Evolutionary conservation across 192 early-diverging fungal genomes (phyloP).

Genomic region (Tieghemiomyces parasiticus): DNA sequence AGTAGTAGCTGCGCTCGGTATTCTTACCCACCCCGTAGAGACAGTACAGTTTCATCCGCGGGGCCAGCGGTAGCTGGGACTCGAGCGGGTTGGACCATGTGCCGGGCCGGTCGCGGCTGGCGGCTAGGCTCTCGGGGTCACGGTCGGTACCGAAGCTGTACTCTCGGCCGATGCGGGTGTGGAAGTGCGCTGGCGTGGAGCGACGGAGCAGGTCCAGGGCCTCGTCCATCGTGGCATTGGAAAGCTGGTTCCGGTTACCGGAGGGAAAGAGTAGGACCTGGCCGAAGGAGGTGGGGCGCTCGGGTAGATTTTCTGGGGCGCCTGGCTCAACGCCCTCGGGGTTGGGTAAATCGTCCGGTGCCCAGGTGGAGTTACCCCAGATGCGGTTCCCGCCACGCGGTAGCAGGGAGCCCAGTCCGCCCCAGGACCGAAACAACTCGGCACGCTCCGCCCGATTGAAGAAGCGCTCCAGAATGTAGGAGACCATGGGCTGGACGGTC

Average conservation of each 20-base stretch:
- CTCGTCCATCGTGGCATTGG: conserved; percentile 16
- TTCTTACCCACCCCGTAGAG: conserved; percentile 64
- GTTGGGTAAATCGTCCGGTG: conserved; percentile 56
- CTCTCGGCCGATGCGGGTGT: conserved; percentile 30
- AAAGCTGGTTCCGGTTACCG: background rate
- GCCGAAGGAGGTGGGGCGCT: conserved; percentile 27
- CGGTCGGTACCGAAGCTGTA: conserved; percentile 53
- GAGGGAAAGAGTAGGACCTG: conserved; percentile 34
- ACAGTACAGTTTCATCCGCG: conserved; percentile 63
- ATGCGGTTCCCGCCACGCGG: conserved; percentile 69
- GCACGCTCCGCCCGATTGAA: conserved; percentile 62
- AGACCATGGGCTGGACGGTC: conserved; percentile 60
- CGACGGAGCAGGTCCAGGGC: conserved; percentile 36
- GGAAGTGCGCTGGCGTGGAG: conserved; percentile 30
- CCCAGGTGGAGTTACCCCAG: conserved; percentile 50
- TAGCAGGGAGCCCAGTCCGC: conserved; percentile 55
- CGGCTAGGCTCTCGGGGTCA: conserved; percentile 39
- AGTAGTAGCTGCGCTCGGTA: conserved; percentile 77
- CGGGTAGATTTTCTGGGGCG: background rate
- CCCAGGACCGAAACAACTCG: conserved; percentile 68
- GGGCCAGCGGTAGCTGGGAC: conserved; percentile 50
- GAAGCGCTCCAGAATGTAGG: conserved; percentile 71
- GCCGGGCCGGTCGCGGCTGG: conserved; percentile 30
- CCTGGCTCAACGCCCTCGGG: background rate
- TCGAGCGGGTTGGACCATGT: conserved; percentile 73